Percentiles rank a stretch among this genome's conserved stretches.
phyloP scores from a whole-genome alignment of 306 rosid species.

The Oemleria cerasiformis region DNA sequence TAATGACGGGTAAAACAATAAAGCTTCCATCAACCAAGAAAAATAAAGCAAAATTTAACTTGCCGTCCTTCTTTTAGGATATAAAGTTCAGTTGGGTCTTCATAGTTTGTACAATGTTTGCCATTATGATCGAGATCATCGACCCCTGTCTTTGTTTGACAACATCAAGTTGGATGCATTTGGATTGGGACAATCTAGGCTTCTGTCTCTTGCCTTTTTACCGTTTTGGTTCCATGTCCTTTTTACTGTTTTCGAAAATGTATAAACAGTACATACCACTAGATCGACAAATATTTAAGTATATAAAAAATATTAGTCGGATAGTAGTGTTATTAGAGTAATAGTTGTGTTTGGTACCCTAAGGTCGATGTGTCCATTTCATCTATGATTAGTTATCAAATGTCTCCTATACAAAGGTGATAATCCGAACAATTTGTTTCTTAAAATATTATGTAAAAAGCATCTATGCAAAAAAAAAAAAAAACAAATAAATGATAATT shows the following conservation, averaged over 20 bases:
- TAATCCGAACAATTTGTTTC: no score
- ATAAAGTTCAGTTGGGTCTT: constrained; percentile 6
- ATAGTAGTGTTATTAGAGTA: no score
- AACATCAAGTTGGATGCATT: constrained; percentile 12
- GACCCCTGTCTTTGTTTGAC: background rate
- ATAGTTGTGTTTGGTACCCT: no score
- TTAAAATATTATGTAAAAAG: no score
- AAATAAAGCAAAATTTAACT: constrained; percentile 9
- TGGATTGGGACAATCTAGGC: constrained; percentile 7
- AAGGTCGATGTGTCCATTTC: no score
- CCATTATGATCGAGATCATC: background rate
- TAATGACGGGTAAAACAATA: constrained; percentile 30
- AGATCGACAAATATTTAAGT: no score
- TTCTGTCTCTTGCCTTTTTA: constrained; percentile 11
- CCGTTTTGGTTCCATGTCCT: constrained; percentile 18
- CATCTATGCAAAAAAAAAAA: no score
- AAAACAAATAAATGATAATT: no score
- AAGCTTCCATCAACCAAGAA: constrained; percentile 19
- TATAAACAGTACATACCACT: background rate
- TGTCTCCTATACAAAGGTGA: no score
- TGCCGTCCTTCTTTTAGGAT: constrained; percentile 2
- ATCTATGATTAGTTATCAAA: no score
- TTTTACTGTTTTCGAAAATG: constrained; percentile 3
- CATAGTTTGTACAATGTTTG: background rate
- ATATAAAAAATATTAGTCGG: no score